Evolutionary conservation across 1,284 basidiomycete species (phyloP), one percentile per base, ranked within the genome.

Genomic region (Ceratobasidium papillatum): DNA sequence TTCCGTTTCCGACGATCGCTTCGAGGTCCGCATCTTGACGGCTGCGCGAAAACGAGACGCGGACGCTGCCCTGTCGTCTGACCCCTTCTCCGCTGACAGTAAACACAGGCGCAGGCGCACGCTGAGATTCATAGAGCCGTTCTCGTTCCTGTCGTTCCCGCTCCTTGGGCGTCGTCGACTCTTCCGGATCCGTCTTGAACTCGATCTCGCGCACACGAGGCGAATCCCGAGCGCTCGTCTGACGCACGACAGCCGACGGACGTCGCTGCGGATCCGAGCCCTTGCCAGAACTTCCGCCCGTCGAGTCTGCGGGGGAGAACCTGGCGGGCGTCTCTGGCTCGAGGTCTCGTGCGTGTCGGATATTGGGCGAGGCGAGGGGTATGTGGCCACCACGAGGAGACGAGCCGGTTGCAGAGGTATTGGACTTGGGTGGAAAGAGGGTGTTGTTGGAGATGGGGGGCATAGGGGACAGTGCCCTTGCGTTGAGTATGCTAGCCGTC

Each of bases 101-200:
- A 49, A 62, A 62, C 19, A 30, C 30, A 5, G 69, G 69, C 2
- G 43, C 43, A 19, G 58, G 69, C 32, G 47, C 59, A 30, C 69
- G 58, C 30, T 73, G 69, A 7, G 58, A 63, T 22, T 56, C 58
- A 36, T 73, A 73, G 8, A 73, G 45, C 5, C 69, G 58, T 25
- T 73, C 69, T 54, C 69, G 69, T 8, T 73, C 69, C 43, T 62
- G n/a, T n/a, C 69, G 58, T 25, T 73, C 69, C 43, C 69, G 69
- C 11, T 73, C 69, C 43, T 62, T 73, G 58, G 69, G 47, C n/a
- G 69, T 41, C 12, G 58, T 62, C 25, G 69, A 51, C 54, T 73
- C 45, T 51, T 73, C 68, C 41, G 25, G 30, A n/a, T 72, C 58
- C 19, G 34, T 54, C 47, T 38, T 54, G 51, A 66, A 66, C 17